A percentile compares a stretch with the other conserved stretches of the same genome.
These are phyloP conservation scores for Clavulina sp. DNA, from an alignment of 768 basidiomycete species.

Conservation along the genomic window DNA sequence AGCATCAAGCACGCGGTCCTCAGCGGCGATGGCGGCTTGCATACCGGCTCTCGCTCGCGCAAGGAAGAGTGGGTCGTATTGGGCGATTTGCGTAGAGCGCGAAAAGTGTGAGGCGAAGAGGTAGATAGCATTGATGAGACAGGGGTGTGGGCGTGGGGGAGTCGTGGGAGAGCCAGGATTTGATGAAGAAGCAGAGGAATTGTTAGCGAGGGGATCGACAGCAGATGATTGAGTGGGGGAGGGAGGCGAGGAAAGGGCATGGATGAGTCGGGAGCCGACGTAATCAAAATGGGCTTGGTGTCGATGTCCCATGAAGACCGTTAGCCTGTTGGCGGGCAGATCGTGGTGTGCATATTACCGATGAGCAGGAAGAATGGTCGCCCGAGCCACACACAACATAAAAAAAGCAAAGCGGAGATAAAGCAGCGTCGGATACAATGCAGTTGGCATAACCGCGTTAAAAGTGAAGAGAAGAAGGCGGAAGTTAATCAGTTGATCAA, in stretches of 20 bases:
- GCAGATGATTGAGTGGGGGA: background rate
- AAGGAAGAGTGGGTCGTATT: slow-evolving; percentile 2
- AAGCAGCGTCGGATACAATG: background rate
- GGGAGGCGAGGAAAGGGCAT: background rate
- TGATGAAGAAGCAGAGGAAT: too few relatives aligned
- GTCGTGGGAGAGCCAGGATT: slow-evolving; percentile 3
- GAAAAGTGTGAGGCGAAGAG: slow-evolving; percentile 10
- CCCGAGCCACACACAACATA: background rate
- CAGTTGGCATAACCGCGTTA: too few relatives aligned
- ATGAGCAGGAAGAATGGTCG: background rate
- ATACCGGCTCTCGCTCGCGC: slow-evolving; percentile 3
- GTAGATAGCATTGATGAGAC: slow-evolving; percentile 10
- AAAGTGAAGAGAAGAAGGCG: too few relatives aligned
- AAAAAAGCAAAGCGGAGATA: background rate
- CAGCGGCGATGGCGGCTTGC: background rate
- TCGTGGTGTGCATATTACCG: background rate
- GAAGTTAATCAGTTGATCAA: background rate
- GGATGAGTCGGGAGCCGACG: background rate
- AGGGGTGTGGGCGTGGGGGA: slow-evolving; percentile 8
- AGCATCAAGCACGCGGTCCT: slow-evolving; percentile 5
- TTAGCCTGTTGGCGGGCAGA: background rate
- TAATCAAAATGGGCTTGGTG: background rate
- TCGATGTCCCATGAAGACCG: background rate
- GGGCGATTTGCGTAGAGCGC: slow-evolving; percentile 1
- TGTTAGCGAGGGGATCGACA: too few relatives aligned